A percentile compares a stretch with the other conserved stretches of the same genome.
Evolutionary conservation across 2,329 filamentous ascomycete genomes (phyloP).

Genomic region (Penicillium sp.): DNA sequence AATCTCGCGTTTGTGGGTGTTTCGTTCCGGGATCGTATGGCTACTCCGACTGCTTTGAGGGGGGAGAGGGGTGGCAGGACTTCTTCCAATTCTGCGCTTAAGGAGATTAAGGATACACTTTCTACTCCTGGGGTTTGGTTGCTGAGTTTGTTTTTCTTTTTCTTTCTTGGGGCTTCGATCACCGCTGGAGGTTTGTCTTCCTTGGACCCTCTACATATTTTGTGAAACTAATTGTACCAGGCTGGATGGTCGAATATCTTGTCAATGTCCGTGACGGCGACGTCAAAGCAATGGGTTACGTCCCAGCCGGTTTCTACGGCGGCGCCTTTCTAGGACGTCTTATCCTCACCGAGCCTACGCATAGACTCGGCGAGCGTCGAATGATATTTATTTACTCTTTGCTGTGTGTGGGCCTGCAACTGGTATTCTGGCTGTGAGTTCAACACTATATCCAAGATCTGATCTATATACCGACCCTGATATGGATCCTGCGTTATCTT

Average conservation of each 20-base stretch:
- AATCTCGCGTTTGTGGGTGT: conserved; percentile 52
- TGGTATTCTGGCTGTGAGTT: conserved; percentile 58
- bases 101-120: conserved; percentile 29
- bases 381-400: conserved; percentile 59
- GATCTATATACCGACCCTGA: neutral
- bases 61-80: neutral
- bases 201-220: rapidly evolving
- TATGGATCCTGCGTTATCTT: neutral
- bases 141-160: conserved; percentile 64
- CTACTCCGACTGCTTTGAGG: neutral
- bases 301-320: conserved; percentile 61
- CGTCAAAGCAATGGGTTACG: conserved; percentile 60
- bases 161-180: conserved; percentile 57
- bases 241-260: conserved; percentile 67
- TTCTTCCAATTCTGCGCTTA: conserved; percentile 10
- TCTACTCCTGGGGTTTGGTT: conserved; percentile 50
- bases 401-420: conserved; percentile 54
- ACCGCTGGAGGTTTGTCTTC: conserved; percentile 48
- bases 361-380: conserved; percentile 57
- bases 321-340: conserved; percentile 59
- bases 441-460: neutral
- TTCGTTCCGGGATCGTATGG: conserved; percentile 51
- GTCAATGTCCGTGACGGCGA: conserved; percentile 59
- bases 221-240: conserved; percentile 24
- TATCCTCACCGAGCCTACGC: conserved; percentile 59